Evolutionary conservation across 306 rosid genomes (phyloP), one percentile per base, ranked within the genome.

Genomic region (Mimosa pudica): DNA sequence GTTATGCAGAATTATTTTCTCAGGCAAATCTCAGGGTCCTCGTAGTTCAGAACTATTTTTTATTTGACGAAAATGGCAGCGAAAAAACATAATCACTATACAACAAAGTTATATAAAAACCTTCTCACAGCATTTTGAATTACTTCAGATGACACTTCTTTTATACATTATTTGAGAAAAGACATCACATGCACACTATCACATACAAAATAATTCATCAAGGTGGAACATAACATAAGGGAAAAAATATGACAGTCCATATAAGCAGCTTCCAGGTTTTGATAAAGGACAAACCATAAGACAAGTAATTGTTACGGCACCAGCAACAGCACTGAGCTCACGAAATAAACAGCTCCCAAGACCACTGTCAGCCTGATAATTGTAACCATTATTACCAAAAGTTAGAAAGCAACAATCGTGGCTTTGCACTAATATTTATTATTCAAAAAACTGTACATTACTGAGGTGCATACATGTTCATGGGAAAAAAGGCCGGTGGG

Each of bases 291-390:
- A 69, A 32, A 94, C 97, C 97, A 94, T 89, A 81, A 92, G 98
- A 80, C 92, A 87, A 18, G 98, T 94, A 83, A 91, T 92, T 58
- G 97, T 92, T 73, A 92, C 77, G 35, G 98, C 97, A 81, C 97
- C 95, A 49, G 91, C 93, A 85, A 90, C 88, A 14, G 97, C 97
- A 68, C 85, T 79, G 79, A 94, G 86, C 87, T 94, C 97, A 55
- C 94, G 97, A 79, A 88, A 84, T 82, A 87, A 74, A 83, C 79
- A 87, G 76, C 80, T 76, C 67, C 92, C 89, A 47, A 80, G 78
- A 76, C 91, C 85, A 80, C 85, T 85, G 79, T 91, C 61, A 46
- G 85, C 95, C 97, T 94, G 88, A 78, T 46, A 87, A 62, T 73
- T 30, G 46, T 49, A 87, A 62, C 67, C 42, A 55, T 63, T 71